Conservation (phyloP, 768 basidiomycete genomes). For the Rhizopogon roseolus region DNA sequence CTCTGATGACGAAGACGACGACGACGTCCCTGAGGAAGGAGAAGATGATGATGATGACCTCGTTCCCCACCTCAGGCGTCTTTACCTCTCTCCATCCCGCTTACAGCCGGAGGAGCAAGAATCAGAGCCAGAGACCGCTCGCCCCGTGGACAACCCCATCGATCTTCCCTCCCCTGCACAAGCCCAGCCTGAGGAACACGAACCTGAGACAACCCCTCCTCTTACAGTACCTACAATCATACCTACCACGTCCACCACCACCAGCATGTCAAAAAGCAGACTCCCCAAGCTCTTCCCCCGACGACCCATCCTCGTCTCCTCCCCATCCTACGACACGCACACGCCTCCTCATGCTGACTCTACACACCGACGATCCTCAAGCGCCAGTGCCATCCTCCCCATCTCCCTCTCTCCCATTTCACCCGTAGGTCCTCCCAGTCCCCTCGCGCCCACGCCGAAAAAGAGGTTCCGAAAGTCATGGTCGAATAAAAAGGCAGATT, state of each 20-base stretch:
- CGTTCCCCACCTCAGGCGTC: conserved; percentile 15
- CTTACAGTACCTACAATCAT: conserved; percentile 12
- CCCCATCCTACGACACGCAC: conserved; percentile 23
- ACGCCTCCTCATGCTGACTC: conserved; percentile 19
- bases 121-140: conserved; percentile 14
- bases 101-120: conserved; percentile 8
- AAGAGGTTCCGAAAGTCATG: conserved; percentile 37
- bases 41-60: conserved; percentile 30
- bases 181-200: conserved; percentile 4
- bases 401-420: conserved; percentile 6
- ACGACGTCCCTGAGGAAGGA: conserved; percentile 23
- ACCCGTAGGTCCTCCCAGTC: not conserved
- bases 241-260: conserved; percentile 20
- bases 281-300: conserved; percentile 32
- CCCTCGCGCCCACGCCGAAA: conserved; percentile 18
- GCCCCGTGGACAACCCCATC: not conserved
- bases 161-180: not conserved
- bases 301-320: conserved; percentile 25
- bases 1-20: conserved; percentile 43
- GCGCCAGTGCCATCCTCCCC: conserved; percentile 23
- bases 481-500: conserved; percentile 36
- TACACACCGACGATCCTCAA: conserved; percentile 26
- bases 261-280: conserved; percentile 22
- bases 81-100: conserved; percentile 18
- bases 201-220: conserved; percentile 13